Evolutionary conservation across 1,139 yeast genomes (phyloP), one percentile per base, ranked within the genome.

Genomic region (Sporopachydermia cereana): DNA sequence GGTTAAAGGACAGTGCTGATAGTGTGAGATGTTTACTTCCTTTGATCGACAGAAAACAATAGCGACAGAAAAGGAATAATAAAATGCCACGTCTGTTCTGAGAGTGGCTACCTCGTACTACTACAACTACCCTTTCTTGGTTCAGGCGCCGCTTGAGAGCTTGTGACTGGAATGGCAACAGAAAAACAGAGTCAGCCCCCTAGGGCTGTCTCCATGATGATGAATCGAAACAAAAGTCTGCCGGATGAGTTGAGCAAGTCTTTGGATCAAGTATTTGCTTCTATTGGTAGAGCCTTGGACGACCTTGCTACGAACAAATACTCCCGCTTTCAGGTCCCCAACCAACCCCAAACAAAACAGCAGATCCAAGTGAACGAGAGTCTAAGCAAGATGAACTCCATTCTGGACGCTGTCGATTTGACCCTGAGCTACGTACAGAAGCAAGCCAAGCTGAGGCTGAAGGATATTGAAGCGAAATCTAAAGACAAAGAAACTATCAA

Each of bases 261-360:
- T 12, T 34, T 34, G n/a, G 39, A 34, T 34, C 39, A 34, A n/a
- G 39, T 34, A n/a, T 34, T 16, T 34, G 39, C 22, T 9, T 16
- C 39, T 7, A 34, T 34, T 16, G 39, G 39, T 12, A 12, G n/a
- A 5, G 39, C 39, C 20, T n/a, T 34, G 5, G 39, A 34, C 22
- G 39, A 34, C 9, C 18, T 34, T 34, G 9, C 39, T 7, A 21
- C 9, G n/a, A 34, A 34, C 39, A 34, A 20, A 34, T 34, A 34
- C 17, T 7, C 39, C 9, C 39, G 17, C 5, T 12, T 34, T 16
- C 22, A 7, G 17, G 12, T 34, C 22, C 39, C 39, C n/a, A 34
- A 34, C n/a, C 39, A 34, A n/a, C 12, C 39, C 9, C 9, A 5
- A 7, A 34, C 18, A 9, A n/a, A 34, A 34, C 39, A 16, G 22